Percentiles rank a stretch among this genome's conserved stretches.
Evolutionary conservation across 257 asterid genomes (phyloP).

Genomic region (Nicotiana noctiflora): DNA sequence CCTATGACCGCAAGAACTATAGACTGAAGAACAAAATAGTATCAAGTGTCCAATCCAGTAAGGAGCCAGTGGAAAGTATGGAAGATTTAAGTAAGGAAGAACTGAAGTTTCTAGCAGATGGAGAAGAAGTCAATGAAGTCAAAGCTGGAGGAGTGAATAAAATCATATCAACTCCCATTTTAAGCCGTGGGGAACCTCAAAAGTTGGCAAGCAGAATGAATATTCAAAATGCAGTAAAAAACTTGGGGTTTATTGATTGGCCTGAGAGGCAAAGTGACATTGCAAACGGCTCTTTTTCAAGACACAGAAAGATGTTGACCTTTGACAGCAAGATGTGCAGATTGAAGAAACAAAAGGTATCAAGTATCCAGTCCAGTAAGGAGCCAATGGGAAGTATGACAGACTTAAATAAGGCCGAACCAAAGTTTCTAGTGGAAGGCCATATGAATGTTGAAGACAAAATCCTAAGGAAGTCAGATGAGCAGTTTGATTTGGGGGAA

Average conservation of each 20-base stretch:
- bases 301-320: slow-evolving; percentile 15
- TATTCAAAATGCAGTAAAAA: slow-evolving; percentile 22
- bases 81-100: background rate
- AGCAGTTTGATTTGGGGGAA: no score
- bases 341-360: slow-evolving; percentile 2
- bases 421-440: no score
- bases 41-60: background rate
- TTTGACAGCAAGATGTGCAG: slow-evolving; percentile 18
- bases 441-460: no score
- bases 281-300: slow-evolving; percentile 17
- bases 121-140: slow-evolving; percentile 21
- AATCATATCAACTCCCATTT: slow-evolving; percentile 39
- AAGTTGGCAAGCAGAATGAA: slow-evolving; percentile 47
- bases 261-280: slow-evolving; percentile 26
- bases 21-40: slow-evolving; percentile 2
- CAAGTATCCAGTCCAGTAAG: background rate
- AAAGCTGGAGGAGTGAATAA: slow-evolving; percentile 15
- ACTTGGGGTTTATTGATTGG: slow-evolving; percentile 55
- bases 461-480: no score
- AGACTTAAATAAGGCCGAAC: no score
- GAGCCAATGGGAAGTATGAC: background rate
- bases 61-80: background rate
- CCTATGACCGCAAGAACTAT: slow-evolving; percentile 18
- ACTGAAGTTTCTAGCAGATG: background rate
- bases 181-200: slow-evolving; percentile 47